Conservation (phyloP, 805 yeast species). For the Candida qinlingensis region DNA sequence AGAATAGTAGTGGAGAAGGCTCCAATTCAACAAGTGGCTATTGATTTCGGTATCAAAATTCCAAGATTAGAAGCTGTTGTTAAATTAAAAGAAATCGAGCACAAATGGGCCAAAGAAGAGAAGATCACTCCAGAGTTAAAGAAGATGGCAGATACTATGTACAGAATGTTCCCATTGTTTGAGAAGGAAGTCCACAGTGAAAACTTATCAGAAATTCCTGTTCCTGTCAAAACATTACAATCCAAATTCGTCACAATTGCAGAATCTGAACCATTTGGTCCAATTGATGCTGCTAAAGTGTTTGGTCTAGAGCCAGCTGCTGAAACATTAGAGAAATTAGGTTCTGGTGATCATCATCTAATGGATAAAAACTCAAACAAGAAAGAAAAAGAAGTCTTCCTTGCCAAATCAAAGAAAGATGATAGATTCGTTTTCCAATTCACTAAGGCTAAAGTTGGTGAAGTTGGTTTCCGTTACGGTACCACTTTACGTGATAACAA, state of each 20-base stretch:
- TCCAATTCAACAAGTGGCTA: constrained; percentile 69
- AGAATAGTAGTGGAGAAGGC: constrained; percentile 48
- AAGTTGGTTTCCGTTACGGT: constrained; percentile 90
- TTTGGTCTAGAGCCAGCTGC: constrained; percentile 86
- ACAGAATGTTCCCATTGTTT: constrained; percentile 77
- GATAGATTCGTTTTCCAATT: constrained; percentile 73
- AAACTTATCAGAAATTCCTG: constrained; percentile 90
- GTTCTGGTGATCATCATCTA: constrained; percentile 49
- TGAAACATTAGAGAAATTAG: constrained; percentile 63
- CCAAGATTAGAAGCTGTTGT: constrained; percentile 88
- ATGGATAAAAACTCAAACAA: constrained; percentile 19
- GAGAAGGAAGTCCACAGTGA: constrained; percentile 46
- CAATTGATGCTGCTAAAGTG: constrained; percentile 86
- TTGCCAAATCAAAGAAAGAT: constrained; percentile 35
- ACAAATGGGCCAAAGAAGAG: constrained; percentile 49
- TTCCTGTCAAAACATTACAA: constrained; percentile 74
- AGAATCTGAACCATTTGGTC: constrained; percentile 93
- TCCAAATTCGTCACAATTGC: constrained; percentile 86
- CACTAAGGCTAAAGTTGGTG: constrained; percentile 72
- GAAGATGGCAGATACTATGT: constrained; percentile 57
- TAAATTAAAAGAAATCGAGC: constrained; percentile 60
- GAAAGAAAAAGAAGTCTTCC: constrained; percentile 34
- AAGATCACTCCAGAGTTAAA: constrained; percentile 49
- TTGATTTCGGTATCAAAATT: constrained; percentile 71
- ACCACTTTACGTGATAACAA: constrained; percentile 82